Conservation (phyloP, 2,329 filamentous ascomycete genomes). For the Aspergillus proliferans region DNA sequence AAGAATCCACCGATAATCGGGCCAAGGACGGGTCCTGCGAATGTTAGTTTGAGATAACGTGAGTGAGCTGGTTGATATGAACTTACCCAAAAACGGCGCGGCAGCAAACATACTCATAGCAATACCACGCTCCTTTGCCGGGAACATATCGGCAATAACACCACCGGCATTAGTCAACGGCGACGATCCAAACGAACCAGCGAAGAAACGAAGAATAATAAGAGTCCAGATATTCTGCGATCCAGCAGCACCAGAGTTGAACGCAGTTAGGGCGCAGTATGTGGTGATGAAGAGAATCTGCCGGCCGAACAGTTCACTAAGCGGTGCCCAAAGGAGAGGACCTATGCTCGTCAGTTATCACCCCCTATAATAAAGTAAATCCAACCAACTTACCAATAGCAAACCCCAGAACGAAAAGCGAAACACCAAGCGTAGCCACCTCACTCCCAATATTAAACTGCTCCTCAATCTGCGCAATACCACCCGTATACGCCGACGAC, state of each 20-base stretch:
- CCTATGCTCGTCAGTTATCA: constrained; percentile 12
- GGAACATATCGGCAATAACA: constrained; percentile 58
- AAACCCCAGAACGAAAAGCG: constrained; percentile 43
- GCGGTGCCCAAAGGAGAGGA: constrained; percentile 40
- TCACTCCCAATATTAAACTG: constrained; percentile 32
- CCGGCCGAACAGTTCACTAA: constrained; percentile 35
- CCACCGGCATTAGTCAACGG: constrained; percentile 58
- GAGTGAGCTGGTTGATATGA: not conserved
- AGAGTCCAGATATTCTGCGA: constrained; percentile 54
- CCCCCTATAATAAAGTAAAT: not conserved
- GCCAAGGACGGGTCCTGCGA: constrained; percentile 53
- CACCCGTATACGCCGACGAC: constrained; percentile 39
- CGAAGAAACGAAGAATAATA: constrained; percentile 62
- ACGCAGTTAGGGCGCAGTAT: constrained; percentile 47
- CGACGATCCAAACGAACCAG: constrained; percentile 56
- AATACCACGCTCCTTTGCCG: constrained; percentile 47
- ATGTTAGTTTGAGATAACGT: not conserved
- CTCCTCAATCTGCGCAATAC: constrained; percentile 28
- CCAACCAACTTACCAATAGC: constrained; percentile 27
- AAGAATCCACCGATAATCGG: constrained; percentile 65
- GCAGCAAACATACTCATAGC: constrained; percentile 61
- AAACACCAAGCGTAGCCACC: constrained; percentile 38
- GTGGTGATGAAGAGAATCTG: constrained; percentile 29
- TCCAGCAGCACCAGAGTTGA: constrained; percentile 56
- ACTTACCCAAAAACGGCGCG: constrained; percentile 53